Evolutionary conservation across 345 rosid genomes (phyloP).

Genomic region (Odontarrhena argentea): DNA sequence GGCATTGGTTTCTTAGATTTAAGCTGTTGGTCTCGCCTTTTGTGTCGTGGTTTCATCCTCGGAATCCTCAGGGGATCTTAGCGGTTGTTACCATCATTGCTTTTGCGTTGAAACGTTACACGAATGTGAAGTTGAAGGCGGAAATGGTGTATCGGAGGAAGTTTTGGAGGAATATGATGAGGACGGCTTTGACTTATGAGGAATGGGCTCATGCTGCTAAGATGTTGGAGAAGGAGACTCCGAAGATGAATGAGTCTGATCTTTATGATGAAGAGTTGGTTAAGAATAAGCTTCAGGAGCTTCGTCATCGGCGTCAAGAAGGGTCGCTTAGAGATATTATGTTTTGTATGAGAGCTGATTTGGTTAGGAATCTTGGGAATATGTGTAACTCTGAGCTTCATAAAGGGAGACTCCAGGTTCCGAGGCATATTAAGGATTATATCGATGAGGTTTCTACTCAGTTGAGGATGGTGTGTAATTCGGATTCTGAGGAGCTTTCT

Average conservation of each 20-base stretch:
- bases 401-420: conserved; percentile 95
- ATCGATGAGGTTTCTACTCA: conserved; percentile 94
- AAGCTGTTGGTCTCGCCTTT: conserved; percentile 50
- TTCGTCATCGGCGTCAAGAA: conserved; percentile 80
- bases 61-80: conserved; percentile 93
- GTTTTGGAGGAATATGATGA: conserved; percentile 99
- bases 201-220: conserved; percentile 99
- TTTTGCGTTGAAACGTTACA: conserved; percentile 73
- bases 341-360: conserved; percentile 97
- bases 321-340: conserved; percentile 87
- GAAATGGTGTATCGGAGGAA: conserved; percentile 96
- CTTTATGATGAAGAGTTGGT: conserved; percentile 89
- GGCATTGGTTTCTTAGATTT: conserved; percentile 48
- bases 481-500: conserved; percentile 90
- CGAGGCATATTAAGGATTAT: conserved; percentile 87
- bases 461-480: conserved; percentile 84
- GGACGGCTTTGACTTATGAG: conserved; percentile 81
- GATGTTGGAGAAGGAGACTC: conserved; percentile 91
- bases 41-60: conserved; percentile 88
- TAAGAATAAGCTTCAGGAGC: conserved; percentile 84
- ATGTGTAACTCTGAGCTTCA: conserved; percentile 98
- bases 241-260: conserved; percentile 70
- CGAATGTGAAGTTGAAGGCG: conserved; percentile 83
- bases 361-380: conserved; percentile 89
- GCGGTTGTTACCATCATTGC: conserved; percentile 90